Evolutionary conservation across 1,284 basidiomycete genomes (phyloP).

Genomic region (Limonomyces culmigenus): DNA sequence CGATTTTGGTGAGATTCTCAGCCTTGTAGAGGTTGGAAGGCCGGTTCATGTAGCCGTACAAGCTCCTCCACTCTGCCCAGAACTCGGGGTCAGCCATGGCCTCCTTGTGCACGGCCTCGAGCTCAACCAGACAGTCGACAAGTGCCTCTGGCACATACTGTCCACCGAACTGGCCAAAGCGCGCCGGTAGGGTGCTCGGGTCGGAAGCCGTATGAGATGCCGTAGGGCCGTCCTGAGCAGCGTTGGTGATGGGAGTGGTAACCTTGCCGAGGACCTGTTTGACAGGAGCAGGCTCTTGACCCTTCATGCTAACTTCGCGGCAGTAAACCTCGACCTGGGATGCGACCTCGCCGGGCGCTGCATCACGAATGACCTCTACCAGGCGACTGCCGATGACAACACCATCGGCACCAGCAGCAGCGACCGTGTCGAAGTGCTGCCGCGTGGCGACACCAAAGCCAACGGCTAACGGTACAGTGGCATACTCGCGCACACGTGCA

Average conservation of each 20-base stretch:
- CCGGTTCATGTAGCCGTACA: conserved; percentile 82
- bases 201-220: conserved; percentile 17
- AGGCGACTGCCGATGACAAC: conserved; percentile 89
- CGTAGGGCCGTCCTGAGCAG: conserved; percentile 14
- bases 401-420: conserved; percentile 79
- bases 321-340: conserved; percentile 62
- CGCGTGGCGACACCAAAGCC: conserved; percentile 95
- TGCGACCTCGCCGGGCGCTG: conserved; percentile 25
- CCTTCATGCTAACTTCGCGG: conserved; percentile 49
- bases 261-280: conserved; percentile 5
- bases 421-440: conserved; percentile 78
- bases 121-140: conserved; percentile 79
- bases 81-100: conserved; percentile 84
- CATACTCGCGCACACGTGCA: conserved; percentile 52
- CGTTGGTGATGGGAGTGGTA: conserved; percentile 9
- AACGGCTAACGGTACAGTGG: conserved; percentile 77
- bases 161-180: conserved; percentile 93
- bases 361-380: conserved; percentile 62
- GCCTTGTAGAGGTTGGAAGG: conserved; percentile 56
- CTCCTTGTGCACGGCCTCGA: conserved; percentile 80
- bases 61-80: conserved; percentile 81
- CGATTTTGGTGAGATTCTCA: conserved; percentile 47
- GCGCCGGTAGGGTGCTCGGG: conserved; percentile 44
- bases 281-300: conserved; percentile 18
- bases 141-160: conserved; percentile 95